Base-by-base conservation (phyloP, 2,329 filamentous ascomycete genomes). In the Colletotrichum sp. region DNA sequence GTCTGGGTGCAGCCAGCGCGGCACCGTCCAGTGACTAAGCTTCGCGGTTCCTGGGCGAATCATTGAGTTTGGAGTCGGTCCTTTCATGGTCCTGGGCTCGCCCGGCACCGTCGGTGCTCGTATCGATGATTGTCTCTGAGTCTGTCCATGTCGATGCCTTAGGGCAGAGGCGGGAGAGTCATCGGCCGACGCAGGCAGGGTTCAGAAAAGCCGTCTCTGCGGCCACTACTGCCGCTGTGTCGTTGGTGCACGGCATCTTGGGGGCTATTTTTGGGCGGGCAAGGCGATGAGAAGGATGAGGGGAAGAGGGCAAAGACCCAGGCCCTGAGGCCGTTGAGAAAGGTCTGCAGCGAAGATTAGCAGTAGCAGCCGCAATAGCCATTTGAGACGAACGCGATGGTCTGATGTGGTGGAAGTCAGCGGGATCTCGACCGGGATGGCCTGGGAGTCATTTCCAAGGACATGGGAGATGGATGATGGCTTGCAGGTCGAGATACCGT, bases 261-360 rank as follows among this genome's bases (percentile, higher is more conserved):
- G 44, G 73, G 64, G 44, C 73, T 76, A 76, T 76, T 73, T 76
- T 76, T 76, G 62, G 57, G 39, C n/a, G n/a, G 34, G 12, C 55
- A 16, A 26, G 24, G 55, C 36, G 12, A 59, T 44, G 59, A 59
- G 26, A 18, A 64, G 30, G 39, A 57, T 28, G 26, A n/a, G 36
- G 34, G 57, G 26, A 62, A 49, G 36, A 44, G 16, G 15, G 34
- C 18, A 16, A 70, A 26, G 44, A 8, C 16, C 39, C 60, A 71
- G 26, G 21, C 44, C n/a, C 44, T 52, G n/a, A 59, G 6, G 55
- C 10, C 26, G 32, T 63, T 68, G 39, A 24, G 39, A 34, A 34
- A 57, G 28, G n/a, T 63, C 57, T 70, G 36, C 26, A 66, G 63
- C 21, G 26, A 32, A 36, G 62, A 32, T n/a, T 57, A 44, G 60